Evolutionary conservation across 108 stramenopile species (phyloP).

Genomic region (Poteriospumella lacustris): DNA sequence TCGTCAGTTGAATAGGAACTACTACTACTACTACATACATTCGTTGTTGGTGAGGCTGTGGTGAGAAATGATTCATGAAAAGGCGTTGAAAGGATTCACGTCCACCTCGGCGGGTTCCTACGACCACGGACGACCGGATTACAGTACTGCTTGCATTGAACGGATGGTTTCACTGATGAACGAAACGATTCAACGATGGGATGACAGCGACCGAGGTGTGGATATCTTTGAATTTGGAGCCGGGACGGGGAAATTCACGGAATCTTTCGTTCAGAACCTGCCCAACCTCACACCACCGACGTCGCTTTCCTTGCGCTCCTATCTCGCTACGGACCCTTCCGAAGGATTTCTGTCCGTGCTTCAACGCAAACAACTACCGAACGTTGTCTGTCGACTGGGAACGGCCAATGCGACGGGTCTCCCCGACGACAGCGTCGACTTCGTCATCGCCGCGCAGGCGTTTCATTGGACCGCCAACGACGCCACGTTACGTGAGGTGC

Average conservation of each 20-base stretch:
- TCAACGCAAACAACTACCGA: not conserved
- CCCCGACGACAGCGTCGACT: not conserved
- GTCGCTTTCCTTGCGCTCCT: too few relatives aligned
- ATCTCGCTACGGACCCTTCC: slow-evolving; percentile 14
- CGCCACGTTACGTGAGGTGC: not conserved
- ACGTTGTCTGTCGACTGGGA: too few relatives aligned
- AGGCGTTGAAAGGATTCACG: not conserved
- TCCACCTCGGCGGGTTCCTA: not conserved
- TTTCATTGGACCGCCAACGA: slow-evolving; percentile 22
- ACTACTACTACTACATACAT: too few relatives aligned
- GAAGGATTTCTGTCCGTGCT: not conserved
- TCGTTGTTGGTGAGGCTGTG: too few relatives aligned
- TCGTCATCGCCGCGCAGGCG: slow-evolving; percentile 20
- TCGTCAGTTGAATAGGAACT: too few relatives aligned
- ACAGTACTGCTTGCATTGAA: not conserved
- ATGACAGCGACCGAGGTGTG: not conserved
- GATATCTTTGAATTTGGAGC: slow-evolving; percentile 14
- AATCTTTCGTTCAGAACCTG: not conserved
- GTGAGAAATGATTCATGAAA: slow-evolving; percentile 15
- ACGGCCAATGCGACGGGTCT: not conserved
- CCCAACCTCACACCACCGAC: too few relatives aligned
- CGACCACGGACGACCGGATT: not conserved
- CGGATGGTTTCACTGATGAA: not conserved
- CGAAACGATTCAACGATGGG: not conserved
- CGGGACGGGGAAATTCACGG: slow-evolving; percentile 25